Evolutionary conservation across 345 rosid genomes (phyloP), one percentile per base, ranked within the genome.

Genomic region (Lumnitzera racemosa): DNA sequence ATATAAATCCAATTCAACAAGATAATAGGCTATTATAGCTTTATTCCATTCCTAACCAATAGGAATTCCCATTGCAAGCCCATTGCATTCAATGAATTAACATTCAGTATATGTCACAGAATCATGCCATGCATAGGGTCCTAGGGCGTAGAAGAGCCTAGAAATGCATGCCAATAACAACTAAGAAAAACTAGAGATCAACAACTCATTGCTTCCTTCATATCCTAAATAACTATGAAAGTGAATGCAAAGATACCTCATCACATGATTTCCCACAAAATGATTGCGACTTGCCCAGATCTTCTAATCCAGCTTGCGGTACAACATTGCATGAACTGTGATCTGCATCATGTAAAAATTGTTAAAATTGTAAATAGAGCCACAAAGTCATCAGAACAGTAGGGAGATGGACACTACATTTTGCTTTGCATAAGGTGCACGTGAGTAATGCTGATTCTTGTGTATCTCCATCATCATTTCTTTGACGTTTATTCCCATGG

Each of bases 211-310:
- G 24, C 24, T 24, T 2, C 12, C 24, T 17, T 53, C 16, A 53
- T 20, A 20, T 13, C 14, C 13, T 0, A 58, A 12, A 16, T 46
- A 36, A 13, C 50, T 54, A 49, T 23, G 23, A 46, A 13, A 12
- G 36, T 61, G 17, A 56, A 53, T 47, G 46, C 57, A 61, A 64
- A 31, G 56, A 46, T 84, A 94, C 99, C 97, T 88, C 83, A 78
- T 78, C 81, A 76, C 99, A 94, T 58, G 72, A 65, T 72, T 72
- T 78, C 66, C 95, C 97, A 74, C 99, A 94, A 74, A 87, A 94
- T 29, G 79, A 74, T 67, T 62, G 50, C 51, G 50, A 29, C 61
- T 25, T 53, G 9, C 62, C 55, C 61, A 72, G 72, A 76, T 61
- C 70, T 61, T 63, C 59, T 49, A 66, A 52, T 57, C 56, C 65